phyloP scores from a whole-genome alignment of 805 yeast genomes.

The Metschnikowia cerradonensis region DNA sequence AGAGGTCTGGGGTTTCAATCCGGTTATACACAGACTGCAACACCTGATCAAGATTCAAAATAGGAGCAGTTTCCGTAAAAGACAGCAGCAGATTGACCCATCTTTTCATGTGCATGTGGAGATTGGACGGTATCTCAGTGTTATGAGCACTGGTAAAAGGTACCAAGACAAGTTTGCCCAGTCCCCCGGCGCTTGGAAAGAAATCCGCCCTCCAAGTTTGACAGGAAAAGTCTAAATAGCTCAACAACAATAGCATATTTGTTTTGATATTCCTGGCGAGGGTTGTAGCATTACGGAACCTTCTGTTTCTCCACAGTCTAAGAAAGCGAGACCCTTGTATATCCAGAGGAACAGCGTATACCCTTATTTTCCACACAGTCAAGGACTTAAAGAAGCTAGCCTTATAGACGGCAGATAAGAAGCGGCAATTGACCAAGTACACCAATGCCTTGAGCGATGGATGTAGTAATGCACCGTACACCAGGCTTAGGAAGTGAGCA shows the following conservation, averaged over 20 bases:
- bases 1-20: constrained; percentile 12
- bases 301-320: constrained; percentile 23
- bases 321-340: constrained; percentile 29
- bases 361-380: constrained; percentile 32
- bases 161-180: not conserved
- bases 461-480: constrained; percentile 9
- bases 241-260: constrained; percentile 34
- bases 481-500: constrained; percentile 32
- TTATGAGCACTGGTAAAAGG: constrained; percentile 5
- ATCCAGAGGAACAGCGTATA: constrained; percentile 49
- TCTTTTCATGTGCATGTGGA: constrained; percentile 9
- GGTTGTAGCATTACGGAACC: constrained; percentile 22
- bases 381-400: constrained; percentile 1
- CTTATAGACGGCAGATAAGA: constrained; percentile 43
- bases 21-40: constrained; percentile 10
- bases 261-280: constrained; percentile 23
- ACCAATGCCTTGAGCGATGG: constrained; percentile 34
- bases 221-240: constrained; percentile 40
- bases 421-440: constrained; percentile 41
- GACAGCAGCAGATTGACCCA: constrained; percentile 8
- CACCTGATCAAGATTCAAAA: constrained; percentile 15
- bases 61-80: constrained; percentile 11
- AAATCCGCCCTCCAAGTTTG: constrained; percentile 31
- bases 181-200: not conserved
- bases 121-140: constrained; percentile 1